Conservation (phyloP, 2,329 filamentous ascomycete genomes). For the Rhynchosporium secalis region DNA sequence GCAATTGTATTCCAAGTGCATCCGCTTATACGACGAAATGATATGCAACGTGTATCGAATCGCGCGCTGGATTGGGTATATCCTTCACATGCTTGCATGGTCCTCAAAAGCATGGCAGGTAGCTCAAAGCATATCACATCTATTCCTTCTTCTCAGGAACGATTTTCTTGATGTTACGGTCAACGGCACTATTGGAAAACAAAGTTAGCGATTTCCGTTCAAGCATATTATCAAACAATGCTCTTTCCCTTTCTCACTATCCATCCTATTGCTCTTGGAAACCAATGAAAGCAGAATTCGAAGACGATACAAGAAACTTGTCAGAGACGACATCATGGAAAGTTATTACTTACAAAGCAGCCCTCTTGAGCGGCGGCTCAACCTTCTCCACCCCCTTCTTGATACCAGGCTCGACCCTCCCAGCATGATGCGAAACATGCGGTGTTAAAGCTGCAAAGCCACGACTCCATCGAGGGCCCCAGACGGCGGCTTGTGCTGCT, state of each 20-base stretch:
- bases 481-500: conserved; percentile 30
- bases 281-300: no score
- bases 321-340: not conserved
- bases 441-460: conserved; percentile 24
- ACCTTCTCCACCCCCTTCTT: conserved; percentile 26
- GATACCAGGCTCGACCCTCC: conserved; percentile 25
- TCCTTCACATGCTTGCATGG: conserved; percentile 1
- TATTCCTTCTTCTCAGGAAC: conserved; percentile 19
- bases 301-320: no score
- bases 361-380: conserved; percentile 31
- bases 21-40: conserved; percentile 2
- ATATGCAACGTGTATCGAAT: not conserved
- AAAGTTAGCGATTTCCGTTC: not conserved
- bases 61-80: conserved; percentile 3
- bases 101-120: not conserved
- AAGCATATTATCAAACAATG: not conserved
- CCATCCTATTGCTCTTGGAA: not conserved
- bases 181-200: conserved; percentile 20
- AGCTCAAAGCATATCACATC: not conserved
- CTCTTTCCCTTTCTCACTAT: not conserved
- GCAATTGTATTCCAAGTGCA: not conserved
- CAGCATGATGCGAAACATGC: conserved; percentile 17
- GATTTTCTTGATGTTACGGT: conserved; percentile 28
- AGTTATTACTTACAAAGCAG: conserved; percentile 29
- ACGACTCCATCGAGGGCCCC: conserved; percentile 32